Evolutionary conservation across 305 asterid species (phyloP).

Genomic region (Fraxinus albicans): DNA sequence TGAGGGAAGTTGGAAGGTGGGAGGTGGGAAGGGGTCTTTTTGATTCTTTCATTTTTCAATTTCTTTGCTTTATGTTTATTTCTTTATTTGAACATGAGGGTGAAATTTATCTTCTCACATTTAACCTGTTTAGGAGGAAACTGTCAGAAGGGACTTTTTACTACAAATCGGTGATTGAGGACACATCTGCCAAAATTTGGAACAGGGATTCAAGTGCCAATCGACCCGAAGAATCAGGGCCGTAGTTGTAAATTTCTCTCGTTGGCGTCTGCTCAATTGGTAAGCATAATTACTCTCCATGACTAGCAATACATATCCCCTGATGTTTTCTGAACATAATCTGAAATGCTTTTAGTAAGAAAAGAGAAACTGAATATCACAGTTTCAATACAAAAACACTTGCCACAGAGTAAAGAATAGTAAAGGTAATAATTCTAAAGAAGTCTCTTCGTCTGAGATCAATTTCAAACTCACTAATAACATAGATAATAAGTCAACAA

Average conservation of each 20-base stretch:
- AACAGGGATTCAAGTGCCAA: not conserved
- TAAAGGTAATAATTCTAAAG: not conserved
- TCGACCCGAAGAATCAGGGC: not conserved
- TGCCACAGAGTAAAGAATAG: slow-evolving; percentile 14
- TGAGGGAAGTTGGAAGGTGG: not conserved
- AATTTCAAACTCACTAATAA: slow-evolving; percentile 4
- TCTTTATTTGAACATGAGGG: not conserved
- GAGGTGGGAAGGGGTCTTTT: not conserved
- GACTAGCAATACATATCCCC: slow-evolving; percentile 8
- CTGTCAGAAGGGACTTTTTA: not conserved
- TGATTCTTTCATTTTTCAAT: not conserved
- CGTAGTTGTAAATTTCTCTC: not conserved
- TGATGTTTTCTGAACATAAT: slow-evolving; percentile 4
- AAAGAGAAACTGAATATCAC: not conserved
- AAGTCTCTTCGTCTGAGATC: slow-evolving; percentile 1
- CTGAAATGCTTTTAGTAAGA: not conserved
- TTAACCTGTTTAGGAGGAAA: not conserved
- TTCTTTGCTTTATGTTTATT: not conserved
- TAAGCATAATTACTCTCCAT: slow-evolving; percentile 16
- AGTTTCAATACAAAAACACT: not conserved
- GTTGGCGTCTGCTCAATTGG: not conserved
- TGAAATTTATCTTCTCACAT: not conserved
- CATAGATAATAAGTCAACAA: slow-evolving; percentile 16
- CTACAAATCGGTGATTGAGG: not conserved
- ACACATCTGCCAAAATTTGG: not conserved